Base-by-base conservation (phyloP, 768 basidiomycete genomes). In the Suillus fuscotomentosus region DNA sequence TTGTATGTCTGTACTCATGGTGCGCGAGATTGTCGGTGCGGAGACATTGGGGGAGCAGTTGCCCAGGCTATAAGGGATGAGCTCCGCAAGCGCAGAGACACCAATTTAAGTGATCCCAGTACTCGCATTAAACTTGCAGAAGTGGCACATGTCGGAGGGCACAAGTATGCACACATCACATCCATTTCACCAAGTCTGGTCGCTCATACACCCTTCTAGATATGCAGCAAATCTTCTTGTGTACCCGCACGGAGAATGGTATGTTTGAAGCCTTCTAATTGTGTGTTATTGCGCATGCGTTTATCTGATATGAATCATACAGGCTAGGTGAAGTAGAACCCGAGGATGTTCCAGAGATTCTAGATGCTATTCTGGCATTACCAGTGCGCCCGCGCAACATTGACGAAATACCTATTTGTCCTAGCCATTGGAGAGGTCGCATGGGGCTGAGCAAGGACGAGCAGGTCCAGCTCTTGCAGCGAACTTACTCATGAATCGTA, bases 1-100 rank as follows among this genome's bases (percentile, higher is more conserved):
- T 66, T 92, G 20, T 91, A 88, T 69, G 86, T 95, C 1, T 95
- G 93, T 72, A 93, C 92, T 5, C 93, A 95, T 71, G 86, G 85
- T 5, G 80, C 83, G 47, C 82, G 92, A 59, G 92, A 94, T 71
- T 95, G 92, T 75, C 82, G 92, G 6, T 94, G 93, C 67, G 89
- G 89, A 2, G 82, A 88, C 13, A 81, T 75, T 24, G 92, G 93
- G 0, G 81, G 82, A 3, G 79, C 77, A 13, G 82, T 94, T 8
- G 84, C 80, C 3, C 76, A 76, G 0, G 81, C 86, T 3, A 71
- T 95, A 34, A 76, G 78, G 20, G 76, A 79, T 5, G 89, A 91
- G 70, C 73, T 90, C 8, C 72, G 72, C 45, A 75, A 70, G 47
- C 80, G 81, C 57, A 73, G 71, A 24, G 65, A 75, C 53, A 65